phyloP scores from a whole-genome alignment of 371 early-diverging fungal species.

The Zopfochytrium polystomum region DNA sequence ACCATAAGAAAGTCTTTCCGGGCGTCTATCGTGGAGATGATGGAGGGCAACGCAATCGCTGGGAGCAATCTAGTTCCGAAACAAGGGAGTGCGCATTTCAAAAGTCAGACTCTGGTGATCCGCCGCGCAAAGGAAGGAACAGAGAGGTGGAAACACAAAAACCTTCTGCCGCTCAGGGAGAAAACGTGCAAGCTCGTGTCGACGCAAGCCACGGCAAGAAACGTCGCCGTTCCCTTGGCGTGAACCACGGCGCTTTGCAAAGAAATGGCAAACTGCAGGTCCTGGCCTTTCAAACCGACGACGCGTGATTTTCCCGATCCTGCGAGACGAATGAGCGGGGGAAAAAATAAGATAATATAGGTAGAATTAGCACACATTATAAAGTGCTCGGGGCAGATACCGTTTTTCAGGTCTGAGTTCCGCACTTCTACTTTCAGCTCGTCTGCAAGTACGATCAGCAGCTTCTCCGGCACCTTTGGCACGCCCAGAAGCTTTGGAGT shows the following conservation, averaged over 20 bases:
- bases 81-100: neutral
- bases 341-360: slow-evolving; percentile 1
- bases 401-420: neutral
- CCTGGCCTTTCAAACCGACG: slow-evolving; percentile 13
- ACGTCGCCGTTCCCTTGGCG: slow-evolving; percentile 58
- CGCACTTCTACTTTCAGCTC: slow-evolving; percentile 13
- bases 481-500: slow-evolving; percentile 17
- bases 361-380: neutral
- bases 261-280: slow-evolving; percentile 60
- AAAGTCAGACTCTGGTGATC: too few relatives aligned
- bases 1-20: slow-evolving; percentile 61
- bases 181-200: slow-evolving; percentile 70
- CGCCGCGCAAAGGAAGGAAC: too few relatives aligned
- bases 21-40: slow-evolving; percentile 58
- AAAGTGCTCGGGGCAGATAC: neutral
- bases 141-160: neutral
- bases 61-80: slow-evolving; percentile 58
- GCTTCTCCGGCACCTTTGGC: slow-evolving; percentile 1
- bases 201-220: slow-evolving; percentile 62
- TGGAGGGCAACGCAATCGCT: slow-evolving; percentile 63
- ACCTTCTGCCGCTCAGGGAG: slow-evolving; percentile 68
- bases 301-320: slow-evolving; percentile 18
- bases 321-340: neutral
- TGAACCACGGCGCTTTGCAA: slow-evolving; percentile 57
- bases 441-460: slow-evolving; percentile 9